Conservation (phyloP, 352 stramenopile species). For the Pythium sukuiense region DNA sequence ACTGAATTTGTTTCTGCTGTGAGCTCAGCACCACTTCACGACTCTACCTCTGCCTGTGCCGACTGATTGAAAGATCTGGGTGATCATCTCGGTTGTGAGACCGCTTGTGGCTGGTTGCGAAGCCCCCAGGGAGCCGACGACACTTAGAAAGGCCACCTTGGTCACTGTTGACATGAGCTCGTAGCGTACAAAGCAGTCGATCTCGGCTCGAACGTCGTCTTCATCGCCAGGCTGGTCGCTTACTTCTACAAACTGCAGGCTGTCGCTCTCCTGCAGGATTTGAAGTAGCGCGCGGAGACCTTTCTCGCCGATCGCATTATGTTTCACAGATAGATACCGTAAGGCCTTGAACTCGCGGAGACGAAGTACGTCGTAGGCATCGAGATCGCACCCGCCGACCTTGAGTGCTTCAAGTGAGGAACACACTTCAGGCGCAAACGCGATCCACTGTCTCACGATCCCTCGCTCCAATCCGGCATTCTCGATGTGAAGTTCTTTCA, state of each 20-base stretch:
- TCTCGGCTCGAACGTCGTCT: not conserved
- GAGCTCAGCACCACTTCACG: no score
- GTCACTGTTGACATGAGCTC: not conserved
- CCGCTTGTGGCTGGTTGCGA: not conserved
- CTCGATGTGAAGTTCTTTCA: not conserved
- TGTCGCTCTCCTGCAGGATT: not conserved
- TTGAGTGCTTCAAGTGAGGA: not conserved
- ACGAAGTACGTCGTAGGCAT: not conserved
- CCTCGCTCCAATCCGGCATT: not conserved
- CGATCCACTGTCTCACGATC: not conserved
- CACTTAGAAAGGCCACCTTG: not conserved
- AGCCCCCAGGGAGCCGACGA: not conserved
- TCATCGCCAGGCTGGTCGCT: not conserved
- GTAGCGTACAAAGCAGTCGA: not conserved
- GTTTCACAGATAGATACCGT: not conserved
- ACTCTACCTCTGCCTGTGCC: no score
- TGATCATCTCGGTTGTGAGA: not conserved
- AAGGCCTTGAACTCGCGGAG: not conserved
- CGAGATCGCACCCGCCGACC: not conserved
- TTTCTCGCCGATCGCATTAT: not conserved
- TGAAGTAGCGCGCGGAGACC: not conserved
- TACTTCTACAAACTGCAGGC: not conserved
- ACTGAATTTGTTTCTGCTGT: no score
- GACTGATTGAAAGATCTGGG: not conserved
- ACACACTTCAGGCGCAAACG: not conserved